Base-by-base conservation (phyloP, 1,284 basidiomycete species). In the Bondarzewia mesenterica region DNA sequence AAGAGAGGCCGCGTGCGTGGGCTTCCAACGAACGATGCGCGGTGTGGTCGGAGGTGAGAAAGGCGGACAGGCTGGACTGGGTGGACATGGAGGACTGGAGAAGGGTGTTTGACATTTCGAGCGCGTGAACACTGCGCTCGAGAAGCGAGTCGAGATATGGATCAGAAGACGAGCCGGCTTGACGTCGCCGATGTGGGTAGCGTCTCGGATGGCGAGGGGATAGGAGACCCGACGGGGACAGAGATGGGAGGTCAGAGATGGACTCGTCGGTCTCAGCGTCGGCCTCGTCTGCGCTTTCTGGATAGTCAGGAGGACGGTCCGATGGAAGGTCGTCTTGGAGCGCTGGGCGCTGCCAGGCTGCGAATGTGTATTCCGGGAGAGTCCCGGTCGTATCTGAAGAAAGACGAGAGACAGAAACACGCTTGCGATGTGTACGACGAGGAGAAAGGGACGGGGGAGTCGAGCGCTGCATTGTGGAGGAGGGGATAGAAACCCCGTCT, bases 41-140 rank as follows among this genome's bases (percentile, higher is more conserved):
- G n/a, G 59, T 58, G 16, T 39, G n/a, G 25, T 71, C 70, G 21
- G 65, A 54, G n/a, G 63, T 64, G 16, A 71, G 62, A 25, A 78
- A 64, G 5, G 68, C 67, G 12, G 76, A 74, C n/a, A 85, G 68
- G 47, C 72, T 77, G 21, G 77, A 71, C 52, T 84, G 77, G 0
- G 85, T 82, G 27, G 80, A 76, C 58, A 88, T 82, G 26, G 83
- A 84, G 6, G 78, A 79, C 57, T 85, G 80, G 32, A 89, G 69
- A 16, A 90, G 69, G 4, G 78, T 73, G 53, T 90, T 90, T 7
- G 87, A 89, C 70, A 88, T 80, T 61, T 90, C 88, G 7, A 90
- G 70, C 4, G 88, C 88, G 63, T 87, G 80, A 15, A 90, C 83
- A 54, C 85, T 88, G 52, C 87, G 77, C 53, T 80, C 84, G 3